Conservation (phyloP, 2,329 filamentous ascomycete genomes). For the Neodidymelliopsis sp. region DNA sequence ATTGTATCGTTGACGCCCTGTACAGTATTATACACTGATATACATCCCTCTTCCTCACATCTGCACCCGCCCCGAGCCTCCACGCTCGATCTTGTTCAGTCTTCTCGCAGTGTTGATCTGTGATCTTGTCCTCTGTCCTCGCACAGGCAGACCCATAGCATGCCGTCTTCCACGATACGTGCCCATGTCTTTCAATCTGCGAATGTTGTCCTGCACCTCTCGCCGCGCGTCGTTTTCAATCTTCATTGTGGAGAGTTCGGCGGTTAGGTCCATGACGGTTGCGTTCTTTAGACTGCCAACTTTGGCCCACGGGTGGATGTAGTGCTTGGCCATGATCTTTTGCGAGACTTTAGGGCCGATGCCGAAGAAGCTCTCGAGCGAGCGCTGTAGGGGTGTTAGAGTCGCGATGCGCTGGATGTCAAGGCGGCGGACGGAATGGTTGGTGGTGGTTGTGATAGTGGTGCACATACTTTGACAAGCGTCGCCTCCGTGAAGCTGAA, state of each 20-base stretch:
- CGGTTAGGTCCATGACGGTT: slow-evolving; percentile 81
- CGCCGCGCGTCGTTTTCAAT: slow-evolving; percentile 88
- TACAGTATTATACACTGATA: slow-evolving; percentile 41
- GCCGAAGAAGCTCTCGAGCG: slow-evolving; percentile 62
- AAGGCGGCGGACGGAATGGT: slow-evolving; percentile 14
- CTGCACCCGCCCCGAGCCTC: slow-evolving; percentile 45
- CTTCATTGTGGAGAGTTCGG: slow-evolving; percentile 87
- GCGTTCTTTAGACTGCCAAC: slow-evolving; percentile 77
- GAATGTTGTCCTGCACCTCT: slow-evolving; percentile 83
- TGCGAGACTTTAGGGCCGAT: slow-evolving; percentile 56
- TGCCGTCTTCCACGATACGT: slow-evolving; percentile 88
- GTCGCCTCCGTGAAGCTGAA: slow-evolving; percentile 84
- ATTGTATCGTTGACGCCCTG: slow-evolving; percentile 17
- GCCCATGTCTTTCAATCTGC: slow-evolving; percentile 86
- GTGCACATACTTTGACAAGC: slow-evolving; percentile 75
- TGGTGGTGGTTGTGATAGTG: too few species aligned
- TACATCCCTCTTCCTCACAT: slow-evolving; percentile 28
- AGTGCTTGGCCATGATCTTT: slow-evolving; percentile 85
- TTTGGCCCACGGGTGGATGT: slow-evolving; percentile 83
- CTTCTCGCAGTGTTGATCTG: slow-evolving; percentile 70
- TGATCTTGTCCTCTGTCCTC: slow-evolving; percentile 86
- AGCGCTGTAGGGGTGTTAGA: slow-evolving; percentile 59
- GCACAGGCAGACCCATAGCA: slow-evolving; percentile 89
- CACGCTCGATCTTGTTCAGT: slow-evolving; percentile 66
- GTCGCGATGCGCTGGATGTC: slow-evolving; percentile 44